A percentile compares a stretch with the other conserved stretches of the same genome.
Conservation (phyloP, 805 yeast genomes). For the Teunomyces panamensis region DNA sequence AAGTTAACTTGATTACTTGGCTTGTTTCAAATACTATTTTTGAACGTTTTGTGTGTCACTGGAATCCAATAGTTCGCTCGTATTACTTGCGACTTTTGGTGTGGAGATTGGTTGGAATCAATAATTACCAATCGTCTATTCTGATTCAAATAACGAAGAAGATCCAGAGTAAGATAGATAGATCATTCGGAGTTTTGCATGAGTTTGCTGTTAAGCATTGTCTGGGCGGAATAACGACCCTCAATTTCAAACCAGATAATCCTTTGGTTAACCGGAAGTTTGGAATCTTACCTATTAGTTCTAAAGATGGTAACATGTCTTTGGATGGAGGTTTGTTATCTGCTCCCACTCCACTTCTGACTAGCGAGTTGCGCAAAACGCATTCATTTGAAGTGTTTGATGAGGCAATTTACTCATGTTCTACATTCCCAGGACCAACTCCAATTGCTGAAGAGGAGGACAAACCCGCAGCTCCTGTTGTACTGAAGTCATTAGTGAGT, state of each 20-base stretch:
- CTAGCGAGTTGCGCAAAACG: slow-evolving; percentile 43
- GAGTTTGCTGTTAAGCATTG: slow-evolving; percentile 23
- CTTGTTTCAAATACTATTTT: slow-evolving; percentile 50
- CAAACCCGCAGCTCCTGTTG: not conserved
- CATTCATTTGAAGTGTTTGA: slow-evolving; percentile 66
- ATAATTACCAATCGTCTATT: slow-evolving; percentile 35
- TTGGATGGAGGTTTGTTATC: slow-evolving; percentile 15
- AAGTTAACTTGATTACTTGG: slow-evolving; percentile 53
- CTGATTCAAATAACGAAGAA: slow-evolving; percentile 27
- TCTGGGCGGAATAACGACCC: not conserved
- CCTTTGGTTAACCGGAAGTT: slow-evolving; percentile 50
- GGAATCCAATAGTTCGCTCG: slow-evolving; percentile 74
- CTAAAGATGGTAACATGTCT: slow-evolving; percentile 16
- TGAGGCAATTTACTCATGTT: slow-evolving; percentile 54
- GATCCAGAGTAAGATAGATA: slow-evolving; percentile 29
- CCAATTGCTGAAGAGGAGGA: not conserved
- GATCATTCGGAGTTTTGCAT: slow-evolving; percentile 23
- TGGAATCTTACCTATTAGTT: slow-evolving; percentile 37
- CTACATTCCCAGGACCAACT: slow-evolving; percentile 18
- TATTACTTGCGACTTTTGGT: slow-evolving; percentile 64
- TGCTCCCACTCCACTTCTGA: slow-evolving; percentile 16
- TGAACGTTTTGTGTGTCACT: slow-evolving; percentile 64
- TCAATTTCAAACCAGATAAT: slow-evolving; percentile 32
- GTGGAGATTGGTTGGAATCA: slow-evolving; percentile 57
- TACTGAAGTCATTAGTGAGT: slow-evolving; percentile 23